A percentile compares a stretch with the other conserved stretches of the same genome.
phyloP scores from a whole-genome alignment of 164 flowering plant species.

The Buxus sempervirens region DNA sequence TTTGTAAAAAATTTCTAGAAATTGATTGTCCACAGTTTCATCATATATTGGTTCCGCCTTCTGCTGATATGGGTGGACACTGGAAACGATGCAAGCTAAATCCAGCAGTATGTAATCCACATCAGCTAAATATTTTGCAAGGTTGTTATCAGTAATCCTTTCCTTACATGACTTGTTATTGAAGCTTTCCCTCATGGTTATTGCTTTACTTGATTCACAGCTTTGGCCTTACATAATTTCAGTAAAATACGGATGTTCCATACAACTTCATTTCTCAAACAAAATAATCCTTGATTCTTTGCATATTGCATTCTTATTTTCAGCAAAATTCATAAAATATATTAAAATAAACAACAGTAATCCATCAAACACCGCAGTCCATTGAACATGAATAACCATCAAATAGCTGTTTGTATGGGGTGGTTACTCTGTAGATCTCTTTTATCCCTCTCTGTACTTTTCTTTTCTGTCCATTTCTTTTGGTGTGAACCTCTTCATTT shows the following conservation, averaged over 20 bases:
- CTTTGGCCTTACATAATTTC: background rate
- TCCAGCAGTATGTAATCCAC: conserved; percentile 44
- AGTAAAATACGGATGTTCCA: too few relatives aligned
- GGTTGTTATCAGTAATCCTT: conserved; percentile 32
- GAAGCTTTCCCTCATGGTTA: background rate
- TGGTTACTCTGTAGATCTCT: background rate
- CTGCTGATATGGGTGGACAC: conserved; percentile 60
- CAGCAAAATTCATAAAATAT: too few relatives aligned
- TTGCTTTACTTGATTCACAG: background rate
- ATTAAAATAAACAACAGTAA: too few relatives aligned
- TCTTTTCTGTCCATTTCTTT: too few relatives aligned
- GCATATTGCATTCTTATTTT: too few relatives aligned
- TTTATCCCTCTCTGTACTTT: too few relatives aligned
- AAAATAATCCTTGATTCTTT: too few relatives aligned
- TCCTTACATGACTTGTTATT: background rate
- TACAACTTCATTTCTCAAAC: too few relatives aligned
- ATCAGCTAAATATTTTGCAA: conserved; percentile 58
- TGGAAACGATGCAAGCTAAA: conserved; percentile 71
- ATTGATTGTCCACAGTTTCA: conserved; percentile 52
- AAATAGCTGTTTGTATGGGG: too few relatives aligned
- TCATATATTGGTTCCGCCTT: conserved; percentile 74
- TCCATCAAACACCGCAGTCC: too few relatives aligned
- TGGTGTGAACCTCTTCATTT: too few relatives aligned
- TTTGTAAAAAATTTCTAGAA: conserved; percentile 1
- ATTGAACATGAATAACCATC: too few relatives aligned